Evolutionary conservation across 2,329 filamentous ascomycete species (phyloP), one percentile per base, ranked within the genome.

Genomic region (Rhexocercosporidium sp.): DNA sequence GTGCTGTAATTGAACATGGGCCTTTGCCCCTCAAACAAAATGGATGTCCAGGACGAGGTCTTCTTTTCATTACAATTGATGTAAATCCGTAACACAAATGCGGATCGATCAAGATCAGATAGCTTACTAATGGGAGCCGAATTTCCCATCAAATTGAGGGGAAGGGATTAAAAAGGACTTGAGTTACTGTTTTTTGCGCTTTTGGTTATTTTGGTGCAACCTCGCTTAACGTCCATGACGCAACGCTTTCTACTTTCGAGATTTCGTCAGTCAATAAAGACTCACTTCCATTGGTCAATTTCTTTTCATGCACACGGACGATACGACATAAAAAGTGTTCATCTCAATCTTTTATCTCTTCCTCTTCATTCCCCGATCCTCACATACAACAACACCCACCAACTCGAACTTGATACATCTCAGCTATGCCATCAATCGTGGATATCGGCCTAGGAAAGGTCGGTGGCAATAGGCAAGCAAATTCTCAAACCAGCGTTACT

Each of bases 391-490:
- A 54, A 31, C 7, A 29, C 25, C 14, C 18, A 27, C 22, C 53
- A 57, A 57, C 51, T 22, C 14, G 9, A 56, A 34, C 3, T 53
- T 20, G 9, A 22, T 22, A 7, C 4, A 7, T 27, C 25, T 3
- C 56, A 27, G 20, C 16, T 14, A 62, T 62, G 59, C 44, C 59
- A 34, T 62, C 59, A 49, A 62, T 62, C 12, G 18, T 39, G 2
- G 59, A 62, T 34, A 31, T 62, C 16, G 59, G 59, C 18, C 18
- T 49, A 16, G 59, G 59, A n/a, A 62, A 51, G 20, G 44, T 62
- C 29, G 59, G 59, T 20, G 25, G 25, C 18, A 62, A 62, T 29
- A 62, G 59, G 59, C 39, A 51, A 16, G 18, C 16, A 12, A 25
- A 22, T 0, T 22, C 34, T 12, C 27, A 37, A 22, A 18, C 16